phyloP scores from a whole-genome alignment of 2,329 filamentous ascomycete genomes.

The Beauveria sp. region DNA sequence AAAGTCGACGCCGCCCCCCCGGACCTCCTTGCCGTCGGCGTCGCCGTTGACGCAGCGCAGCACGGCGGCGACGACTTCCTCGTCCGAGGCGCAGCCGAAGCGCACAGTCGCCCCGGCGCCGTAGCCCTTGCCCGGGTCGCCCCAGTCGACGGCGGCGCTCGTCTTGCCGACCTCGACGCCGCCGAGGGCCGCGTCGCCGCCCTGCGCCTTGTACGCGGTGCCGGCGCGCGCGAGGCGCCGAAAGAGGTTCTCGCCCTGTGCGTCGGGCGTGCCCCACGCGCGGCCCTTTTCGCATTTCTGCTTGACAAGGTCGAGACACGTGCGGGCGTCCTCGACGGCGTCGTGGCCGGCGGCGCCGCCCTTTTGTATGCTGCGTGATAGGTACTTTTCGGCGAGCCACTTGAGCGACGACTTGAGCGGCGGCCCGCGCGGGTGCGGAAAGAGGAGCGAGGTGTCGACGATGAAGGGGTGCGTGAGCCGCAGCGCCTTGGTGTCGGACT shows the following conservation, averaged over 20 bases:
- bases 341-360: slow-evolving; percentile 71
- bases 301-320: slow-evolving; percentile 87
- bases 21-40: slow-evolving; percentile 47
- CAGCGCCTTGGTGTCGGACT: slow-evolving; percentile 77
- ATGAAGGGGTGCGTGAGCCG: slow-evolving; percentile 87
- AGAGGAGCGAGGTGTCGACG: slow-evolving; percentile 84
- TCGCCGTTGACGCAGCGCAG: slow-evolving; percentile 55
- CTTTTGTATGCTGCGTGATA: slow-evolving; percentile 82
- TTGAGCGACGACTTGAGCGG: slow-evolving; percentile 88
- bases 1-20: slow-evolving; percentile 56
- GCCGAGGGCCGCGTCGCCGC: slow-evolving; percentile 48
- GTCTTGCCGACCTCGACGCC: slow-evolving; percentile 51
- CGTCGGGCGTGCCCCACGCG: slow-evolving; percentile 73
- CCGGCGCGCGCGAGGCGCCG: slow-evolving; percentile 64
- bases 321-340: slow-evolving; percentile 84
- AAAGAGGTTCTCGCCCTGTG: slow-evolving; percentile 81
- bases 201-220: slow-evolving; percentile 54
- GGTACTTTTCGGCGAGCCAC: slow-evolving; percentile 79
- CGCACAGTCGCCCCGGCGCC: slow-evolving; percentile 49
- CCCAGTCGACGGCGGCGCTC: slow-evolving; percentile 83
- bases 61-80: slow-evolving; percentile 47
- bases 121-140: slow-evolving; percentile 58
- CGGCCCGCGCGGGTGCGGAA: slow-evolving; percentile 81
- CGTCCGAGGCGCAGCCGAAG: slow-evolving; percentile 51
- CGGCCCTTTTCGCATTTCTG: slow-evolving; percentile 93